phyloP scores from a whole-genome alignment of 2,329 filamentous ascomycete species.

The Xylaria polymorpha region DNA sequence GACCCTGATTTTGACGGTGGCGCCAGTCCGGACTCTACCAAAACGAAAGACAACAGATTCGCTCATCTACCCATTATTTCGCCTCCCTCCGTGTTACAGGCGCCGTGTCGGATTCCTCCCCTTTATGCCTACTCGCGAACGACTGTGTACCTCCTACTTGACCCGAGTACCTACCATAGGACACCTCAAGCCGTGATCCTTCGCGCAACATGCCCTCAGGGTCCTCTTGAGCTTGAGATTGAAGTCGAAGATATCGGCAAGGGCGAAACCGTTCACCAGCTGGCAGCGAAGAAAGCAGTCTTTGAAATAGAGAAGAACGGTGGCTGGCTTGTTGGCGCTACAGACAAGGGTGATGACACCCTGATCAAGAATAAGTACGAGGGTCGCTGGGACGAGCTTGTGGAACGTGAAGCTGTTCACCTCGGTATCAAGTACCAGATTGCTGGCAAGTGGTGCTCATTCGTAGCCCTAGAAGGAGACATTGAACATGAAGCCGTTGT shows the following conservation, averaged over 20 bases:
- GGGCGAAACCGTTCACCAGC: slow-evolving; percentile 36
- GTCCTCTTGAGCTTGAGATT: slow-evolving; percentile 34
- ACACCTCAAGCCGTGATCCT: slow-evolving; percentile 33
- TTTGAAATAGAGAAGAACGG: slow-evolving; percentile 33
- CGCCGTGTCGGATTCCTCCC: slow-evolving; percentile 24
- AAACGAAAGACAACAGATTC: slow-evolving; percentile 1
- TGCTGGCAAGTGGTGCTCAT: slow-evolving; percentile 30
- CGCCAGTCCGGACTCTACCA: neutral
- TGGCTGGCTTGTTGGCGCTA: slow-evolving; percentile 30
- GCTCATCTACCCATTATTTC: slow-evolving; percentile 23
- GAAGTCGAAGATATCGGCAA: slow-evolving; percentile 33
- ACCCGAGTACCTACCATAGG: slow-evolving; percentile 20
- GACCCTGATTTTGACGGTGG: neutral
- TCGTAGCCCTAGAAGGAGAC: slow-evolving; percentile 16
- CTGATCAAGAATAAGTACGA: slow-evolving; percentile 20
- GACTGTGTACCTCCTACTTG: slow-evolving; percentile 36
- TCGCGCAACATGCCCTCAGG: slow-evolving; percentile 28
- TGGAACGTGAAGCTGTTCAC: slow-evolving; percentile 22
- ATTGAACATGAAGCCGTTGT: slow-evolving; percentile 21
- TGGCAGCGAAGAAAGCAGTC: slow-evolving; percentile 32
- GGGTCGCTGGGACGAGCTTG: slow-evolving; percentile 18
- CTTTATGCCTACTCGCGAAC: slow-evolving; percentile 33
- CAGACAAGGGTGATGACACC: slow-evolving; percentile 4
- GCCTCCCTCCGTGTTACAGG: slow-evolving; percentile 28
- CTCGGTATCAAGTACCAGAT: slow-evolving; percentile 20